Base-by-base conservation (phyloP, 2,329 filamentous ascomycete genomes). In the Harringtonia lauricola region DNA sequence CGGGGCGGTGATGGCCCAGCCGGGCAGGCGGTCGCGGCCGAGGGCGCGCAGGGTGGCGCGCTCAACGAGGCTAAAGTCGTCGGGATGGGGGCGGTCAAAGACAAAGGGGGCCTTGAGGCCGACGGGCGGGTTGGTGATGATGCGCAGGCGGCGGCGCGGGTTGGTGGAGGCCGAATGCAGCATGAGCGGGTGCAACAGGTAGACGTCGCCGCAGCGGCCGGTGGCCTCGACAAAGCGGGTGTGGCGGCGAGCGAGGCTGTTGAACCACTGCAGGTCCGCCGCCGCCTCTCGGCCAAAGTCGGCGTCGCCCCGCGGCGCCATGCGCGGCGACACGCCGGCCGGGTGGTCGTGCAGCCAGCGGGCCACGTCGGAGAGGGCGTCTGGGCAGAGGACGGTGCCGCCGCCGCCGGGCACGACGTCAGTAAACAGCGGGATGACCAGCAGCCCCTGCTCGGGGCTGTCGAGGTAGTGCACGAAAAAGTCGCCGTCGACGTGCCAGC, bases 381-480 rank as follows among this genome's bases (percentile, higher is more conserved):
- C 66, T 0, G 77, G 72, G 52, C 78, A 82, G 39, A 85, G 70
- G 54, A 76, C 66, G 0, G 81, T 85, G 4, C 76, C 81, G 22
- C 81, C 81, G 6, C 76, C 79, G 29, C 69, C 66, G 0, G 72
- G 59, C 9, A 64, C 60, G 41, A 85, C 74, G 54, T 84, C 79
- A 1, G 69, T 77, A 62, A 80, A 85, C 6, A 84, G 58, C 2
- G 81, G 80, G 34, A 82, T 83, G 13, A 84, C 77, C 1, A 85
- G 65, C 14, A 85, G 60, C 0, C 68, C 81, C 57, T 86, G 81
- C 61, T 86, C 81, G 0, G 75, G 75, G 18, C 74, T 80, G 55
- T 85, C 81, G 30, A 86, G 71, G 51, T 79, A 86, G 62, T 85
- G 81, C 6, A 81, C 68, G 56, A 85, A 85, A 58, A 83, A 84